A percentile compares a stretch with the other conserved stretches of the same genome.
phyloP scores from a whole-genome alignment of 106 monocot genomes.

The Amphibolis antarctica region DNA sequence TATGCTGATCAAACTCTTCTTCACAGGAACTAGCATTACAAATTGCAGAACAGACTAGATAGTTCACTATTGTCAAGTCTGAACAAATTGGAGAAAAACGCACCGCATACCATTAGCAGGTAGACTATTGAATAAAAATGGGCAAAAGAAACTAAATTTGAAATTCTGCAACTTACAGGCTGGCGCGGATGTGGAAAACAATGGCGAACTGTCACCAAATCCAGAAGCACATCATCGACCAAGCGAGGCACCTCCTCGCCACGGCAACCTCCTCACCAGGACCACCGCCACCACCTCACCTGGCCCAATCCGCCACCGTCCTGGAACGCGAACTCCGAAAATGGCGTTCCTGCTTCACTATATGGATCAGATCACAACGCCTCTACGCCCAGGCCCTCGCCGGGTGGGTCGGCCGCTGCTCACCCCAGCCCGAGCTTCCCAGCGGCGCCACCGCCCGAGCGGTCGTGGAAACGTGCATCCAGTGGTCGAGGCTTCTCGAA shows the following conservation, averaged over 20 bases:
- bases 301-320: slow-evolving; percentile 11
- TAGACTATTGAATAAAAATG: neutral
- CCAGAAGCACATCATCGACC: slow-evolving; percentile 48
- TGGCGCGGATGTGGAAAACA: slow-evolving; percentile 48
- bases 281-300: neutral
- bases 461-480: slow-evolving; percentile 20
- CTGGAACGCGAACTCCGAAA: slow-evolving; percentile 43
- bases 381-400: slow-evolving; percentile 54
- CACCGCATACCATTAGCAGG: too few relatives aligned
- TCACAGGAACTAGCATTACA: neutral
- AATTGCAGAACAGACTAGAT: too few relatives aligned
- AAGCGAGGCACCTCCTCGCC: slow-evolving; percentile 40
- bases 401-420: slow-evolving; percentile 49
- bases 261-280: neutral
- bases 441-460: slow-evolving; percentile 8
- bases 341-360: slow-evolving; percentile 30
- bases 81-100: neutral
- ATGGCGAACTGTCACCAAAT: slow-evolving; percentile 49
- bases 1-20: slow-evolving; percentile 7
- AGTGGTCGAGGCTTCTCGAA: slow-evolving; percentile 44
- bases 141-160: neutral
- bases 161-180: slow-evolving; percentile 22
- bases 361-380: slow-evolving; percentile 38
- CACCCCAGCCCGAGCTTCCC: neutral
- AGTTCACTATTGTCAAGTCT: too few relatives aligned